phyloP scores from a whole-genome alignment of 177 flowering plant genomes.

The Vitis hybrid region DNA sequence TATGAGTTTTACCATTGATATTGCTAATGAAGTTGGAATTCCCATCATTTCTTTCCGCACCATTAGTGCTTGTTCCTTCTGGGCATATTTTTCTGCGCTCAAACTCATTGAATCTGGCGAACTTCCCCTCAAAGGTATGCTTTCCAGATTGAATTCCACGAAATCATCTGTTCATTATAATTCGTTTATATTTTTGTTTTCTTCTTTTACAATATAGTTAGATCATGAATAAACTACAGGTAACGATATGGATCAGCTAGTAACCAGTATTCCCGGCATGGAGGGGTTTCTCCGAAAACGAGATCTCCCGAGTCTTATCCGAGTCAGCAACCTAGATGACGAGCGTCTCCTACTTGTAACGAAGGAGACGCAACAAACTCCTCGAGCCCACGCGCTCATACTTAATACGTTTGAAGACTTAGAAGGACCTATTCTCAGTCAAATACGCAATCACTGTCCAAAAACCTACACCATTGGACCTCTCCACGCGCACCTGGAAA shows the following conservation, averaged over 20 bases:
- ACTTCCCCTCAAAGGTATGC: constrained; percentile 44
- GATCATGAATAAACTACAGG: constrained; percentile 5
- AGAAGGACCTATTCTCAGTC: constrained; percentile 39
- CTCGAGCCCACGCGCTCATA: constrained; percentile 30
- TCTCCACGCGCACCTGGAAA: constrained; percentile 34
- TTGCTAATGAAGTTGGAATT: constrained; percentile 36
- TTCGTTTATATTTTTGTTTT: too few relatives aligned
- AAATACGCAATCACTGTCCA: constrained; percentile 30
- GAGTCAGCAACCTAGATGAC: constrained; percentile 10
- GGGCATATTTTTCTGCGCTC: constrained; percentile 37
- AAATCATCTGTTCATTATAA: too few relatives aligned
- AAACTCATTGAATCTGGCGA: constrained; percentile 39
- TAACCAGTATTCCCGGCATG: constrained; percentile 39
- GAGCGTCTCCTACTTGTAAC: constrained; percentile 13
- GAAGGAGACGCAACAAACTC: constrained; percentile 16
- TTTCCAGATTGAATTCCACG: too few relatives aligned
- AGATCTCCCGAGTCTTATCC: constrained; percentile 46
- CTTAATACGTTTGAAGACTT: constrained; percentile 64
- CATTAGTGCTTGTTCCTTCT: constrained; percentile 35
- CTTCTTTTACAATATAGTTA: too few relatives aligned
- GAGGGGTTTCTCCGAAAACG: constrained; percentile 37
- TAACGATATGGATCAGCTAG: constrained; percentile 38
- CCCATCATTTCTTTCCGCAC: constrained; percentile 42
- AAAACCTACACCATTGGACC: constrained; percentile 54
- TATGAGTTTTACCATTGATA: constrained; percentile 27